Evolutionary conservation across 2,329 filamentous ascomycete genomes (phyloP), one percentile per base, ranked within the genome.

Genomic region (Cladosporium sp.): DNA sequence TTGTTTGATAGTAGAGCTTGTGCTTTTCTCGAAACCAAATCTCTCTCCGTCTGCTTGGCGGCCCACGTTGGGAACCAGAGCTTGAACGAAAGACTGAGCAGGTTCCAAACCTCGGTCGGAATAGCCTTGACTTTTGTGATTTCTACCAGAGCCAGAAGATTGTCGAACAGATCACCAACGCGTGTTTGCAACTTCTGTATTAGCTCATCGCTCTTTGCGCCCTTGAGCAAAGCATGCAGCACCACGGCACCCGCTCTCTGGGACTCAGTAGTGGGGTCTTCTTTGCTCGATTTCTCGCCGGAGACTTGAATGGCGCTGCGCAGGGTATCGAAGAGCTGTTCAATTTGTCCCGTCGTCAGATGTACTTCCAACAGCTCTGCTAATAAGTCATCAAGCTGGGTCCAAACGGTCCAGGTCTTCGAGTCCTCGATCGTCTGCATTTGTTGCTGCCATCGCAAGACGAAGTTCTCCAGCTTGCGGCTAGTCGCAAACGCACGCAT

Each of bases 401-500:
- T 65, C 60, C 60, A 63, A 18, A 63, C 49, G 5, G 13, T 65
- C 57, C 25, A 57, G n/a, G 5, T 43, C 32, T 23, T 51, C 18
- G 57, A 60, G n/a, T 63, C 49, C 25, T 63, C 60, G 1, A 56
- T 26, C 25, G 48, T 32, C 49, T 36, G 60, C 30, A 76, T 68
- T 59, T 75, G 69, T n/a, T 66, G 46, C 10, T 68, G 65, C 75
- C 75, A 77, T 11, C 72, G 60, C 16, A 73, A 65, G 10, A 76
- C 53, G 36, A 77, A 76, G 1, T 63, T 63, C 14, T 30, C n/a
- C 6, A 77, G 65, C 23, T 69, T 69, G 11, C 75, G 69, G n/a
- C 67, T 70, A 21, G 66, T 68, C 1, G 72, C 72, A 63, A 72
- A 75, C 2, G 74, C 73, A 18, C 67, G 68, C 68, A 78, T 73